Base-by-base conservation (phyloP, 2,329 filamentous ascomycete genomes). In the Acrocalymma vagum region DNA sequence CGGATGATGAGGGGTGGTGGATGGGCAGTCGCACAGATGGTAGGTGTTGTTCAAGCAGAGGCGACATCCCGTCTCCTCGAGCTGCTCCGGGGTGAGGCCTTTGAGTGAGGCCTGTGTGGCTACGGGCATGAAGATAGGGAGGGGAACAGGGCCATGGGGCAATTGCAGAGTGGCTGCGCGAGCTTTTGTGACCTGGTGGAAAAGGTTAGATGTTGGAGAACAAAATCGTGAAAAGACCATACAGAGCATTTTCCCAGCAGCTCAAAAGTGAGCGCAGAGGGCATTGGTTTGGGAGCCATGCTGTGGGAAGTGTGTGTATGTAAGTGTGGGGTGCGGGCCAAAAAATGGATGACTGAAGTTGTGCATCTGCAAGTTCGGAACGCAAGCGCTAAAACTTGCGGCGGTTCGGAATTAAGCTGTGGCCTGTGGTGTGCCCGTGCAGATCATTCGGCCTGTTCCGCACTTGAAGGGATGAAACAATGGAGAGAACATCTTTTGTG, bases 41-140 rank as follows among this genome's bases (percentile, higher is more conserved):
- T 99, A 99, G 9, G 94, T 99, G 72, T 99, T 99, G 75, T 99
- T 99, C 52, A 99, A 76, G 69, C 94, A 99, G 27, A 99, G 75
- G 43, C 88, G 84, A 63, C 95, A 99, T 28, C 89, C 85, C 0
- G 92, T 95, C 38, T 90, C 86, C 60, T 94, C 92, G 3, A 99
- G 78, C 65, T 99, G 94, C 53, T 93, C 86, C 1, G 93, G 91
- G 0, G 94, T 97, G 40, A 99, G 63, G 28, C 94, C 94, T 68
- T 99, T 99, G 25, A 99, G 79, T 0, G 93, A 96, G 1, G 90
- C 94, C 72, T 99, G 94, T 1, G 94, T 99, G 20, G 94, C 94
- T 28, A 99, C 94, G 11, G 94, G 94, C 94, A 99, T 99, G 72
- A 99, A 99, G 43, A 97, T 85, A 6, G 95, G 94, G 20, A 97